Evolutionary conservation across 345 rosid species (phyloP).

Genomic region (Xanthoceras sorbifolium): DNA sequence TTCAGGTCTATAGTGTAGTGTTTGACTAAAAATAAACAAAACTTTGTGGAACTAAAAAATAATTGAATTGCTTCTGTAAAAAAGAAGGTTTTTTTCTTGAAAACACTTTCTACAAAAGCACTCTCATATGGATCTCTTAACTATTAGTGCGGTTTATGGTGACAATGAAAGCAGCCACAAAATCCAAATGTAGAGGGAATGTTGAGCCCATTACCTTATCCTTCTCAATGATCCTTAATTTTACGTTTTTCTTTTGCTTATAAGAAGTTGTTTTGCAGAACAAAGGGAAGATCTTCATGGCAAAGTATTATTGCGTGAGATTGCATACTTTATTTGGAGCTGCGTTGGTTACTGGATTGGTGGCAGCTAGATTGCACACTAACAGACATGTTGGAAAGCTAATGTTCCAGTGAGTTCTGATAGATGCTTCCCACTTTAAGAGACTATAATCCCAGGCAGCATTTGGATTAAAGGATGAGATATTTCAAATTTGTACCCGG

Average conservation of each 20-base stretch:
- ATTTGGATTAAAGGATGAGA: no score
- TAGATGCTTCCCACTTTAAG: neutral
- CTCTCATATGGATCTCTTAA: no score
- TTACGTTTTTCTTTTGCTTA: neutral
- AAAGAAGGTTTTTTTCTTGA: no score
- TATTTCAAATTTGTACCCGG: no score
- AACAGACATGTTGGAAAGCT: conserved; percentile 19
- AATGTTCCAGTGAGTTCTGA: conserved; percentile 17
- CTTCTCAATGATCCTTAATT: neutral
- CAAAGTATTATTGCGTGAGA: conserved; percentile 88
- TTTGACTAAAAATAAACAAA: neutral
- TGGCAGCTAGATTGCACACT: conserved; percentile 42
- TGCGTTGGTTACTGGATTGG: conserved; percentile 71
- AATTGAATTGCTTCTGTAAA: no score
- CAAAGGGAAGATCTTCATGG: conserved; percentile 82
- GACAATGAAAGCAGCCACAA: no score
- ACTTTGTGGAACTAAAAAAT: no score
- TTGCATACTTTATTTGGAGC: conserved; percentile 76
- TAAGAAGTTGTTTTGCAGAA: conserved; percentile 41
- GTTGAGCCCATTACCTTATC: neutral
- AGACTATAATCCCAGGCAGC: neutral
- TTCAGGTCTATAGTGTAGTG: no score
- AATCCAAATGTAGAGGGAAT: neutral
- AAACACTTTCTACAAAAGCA: no score
- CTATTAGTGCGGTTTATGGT: no score